Conservation (phyloP, 495 filamentous ascomycete genomes). For the Acidiella bohemica region DNA sequence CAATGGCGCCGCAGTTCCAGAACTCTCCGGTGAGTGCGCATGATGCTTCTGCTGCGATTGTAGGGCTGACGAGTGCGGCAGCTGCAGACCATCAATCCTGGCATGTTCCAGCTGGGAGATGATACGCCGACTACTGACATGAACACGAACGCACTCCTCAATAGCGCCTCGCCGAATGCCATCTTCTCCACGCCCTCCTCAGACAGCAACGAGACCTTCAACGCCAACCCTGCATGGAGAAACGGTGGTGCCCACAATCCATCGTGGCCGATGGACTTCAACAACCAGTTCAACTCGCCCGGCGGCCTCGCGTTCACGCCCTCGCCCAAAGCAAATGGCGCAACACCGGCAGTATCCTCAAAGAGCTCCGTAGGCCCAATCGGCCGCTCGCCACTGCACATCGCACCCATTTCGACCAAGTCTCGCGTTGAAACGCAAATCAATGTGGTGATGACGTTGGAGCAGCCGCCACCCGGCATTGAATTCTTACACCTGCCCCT, state of each 20-base stretch:
- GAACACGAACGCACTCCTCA: conserved; percentile 6
- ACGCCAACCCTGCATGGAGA: conserved; percentile 4
- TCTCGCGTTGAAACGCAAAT: conserved; percentile 95
- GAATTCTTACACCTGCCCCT: conserved; percentile 72
- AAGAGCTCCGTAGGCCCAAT: conserved; percentile 19
- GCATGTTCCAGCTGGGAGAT: conserved; percentile 10
- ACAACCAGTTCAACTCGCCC: conserved; percentile 14
- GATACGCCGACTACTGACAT: conserved; percentile 10
- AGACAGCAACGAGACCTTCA: conserved; percentile 14
- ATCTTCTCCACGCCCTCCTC: conserved; percentile 18
- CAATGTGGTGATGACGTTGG: conserved; percentile 60
- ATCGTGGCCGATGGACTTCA: conserved; percentile 9
- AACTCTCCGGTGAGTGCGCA: conserved; percentile 9
- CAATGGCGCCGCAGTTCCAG: conserved; percentile 3
- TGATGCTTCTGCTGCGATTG: neutral
- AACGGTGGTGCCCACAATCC: conserved; percentile 6
- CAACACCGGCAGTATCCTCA: neutral
- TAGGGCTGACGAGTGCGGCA: neutral
- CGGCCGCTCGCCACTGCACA: conserved; percentile 28
- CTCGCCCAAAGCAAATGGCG: conserved; percentile 13
- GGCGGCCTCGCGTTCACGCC: conserved; percentile 14
- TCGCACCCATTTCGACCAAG: conserved; percentile 60
- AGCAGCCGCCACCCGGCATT: conserved; percentile 55
- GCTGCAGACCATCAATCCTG: conserved; percentile 16
- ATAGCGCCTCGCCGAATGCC: conserved; percentile 11